Base-by-base conservation (phyloP, 1,139 yeast genomes). In the Yamadazyma buinensis region DNA sequence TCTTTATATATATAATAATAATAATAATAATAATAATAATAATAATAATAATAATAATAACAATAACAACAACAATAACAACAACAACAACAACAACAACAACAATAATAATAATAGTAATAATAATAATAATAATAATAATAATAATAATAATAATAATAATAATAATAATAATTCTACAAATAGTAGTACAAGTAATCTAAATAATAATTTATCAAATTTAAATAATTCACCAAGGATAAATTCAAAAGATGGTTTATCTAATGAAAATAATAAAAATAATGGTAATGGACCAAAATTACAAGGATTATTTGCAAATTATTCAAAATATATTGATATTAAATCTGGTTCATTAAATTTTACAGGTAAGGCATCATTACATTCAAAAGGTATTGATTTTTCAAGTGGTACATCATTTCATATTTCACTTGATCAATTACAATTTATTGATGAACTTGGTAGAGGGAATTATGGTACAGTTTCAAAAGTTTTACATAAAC, bases 401-500 rank as follows among this genome's bases (percentile, higher is more conserved):
- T 77, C 86, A 30, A 79, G 85, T 32, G 98, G 98, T 0, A 77
- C 90, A 5, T 81, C 88, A 33, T 90, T 92, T 60, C 71, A 85
- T 40, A 87, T 94, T 29, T 83, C 95, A 2, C 70, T 88, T 37
- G 95, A 87, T 47, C 95, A 90, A 54, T 67, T 92, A 42, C 94
- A 88, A 52, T 77, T 84, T 43, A 55, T 81, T 26, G 95, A 84
- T 34, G 97, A 90, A 58, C 64, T 92, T 32, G 98, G 98, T 2
- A 76, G 90, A 34, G 98, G 98, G 9, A 92, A 92, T 61, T 92
- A 92, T 56, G 98, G 97, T 36, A 85, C 95, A 1, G 98, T 92
- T 13, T 79, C 88, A 22, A 88, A 88, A 59, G 97, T 90, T 1
- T 63, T 86, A 33, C 97, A 92, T 59, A 86, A 83, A 53, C 97